phyloP scores from a whole-genome alignment of 1,139 yeast genomes.

The Kurtzmaniella quercitrusa region DNA sequence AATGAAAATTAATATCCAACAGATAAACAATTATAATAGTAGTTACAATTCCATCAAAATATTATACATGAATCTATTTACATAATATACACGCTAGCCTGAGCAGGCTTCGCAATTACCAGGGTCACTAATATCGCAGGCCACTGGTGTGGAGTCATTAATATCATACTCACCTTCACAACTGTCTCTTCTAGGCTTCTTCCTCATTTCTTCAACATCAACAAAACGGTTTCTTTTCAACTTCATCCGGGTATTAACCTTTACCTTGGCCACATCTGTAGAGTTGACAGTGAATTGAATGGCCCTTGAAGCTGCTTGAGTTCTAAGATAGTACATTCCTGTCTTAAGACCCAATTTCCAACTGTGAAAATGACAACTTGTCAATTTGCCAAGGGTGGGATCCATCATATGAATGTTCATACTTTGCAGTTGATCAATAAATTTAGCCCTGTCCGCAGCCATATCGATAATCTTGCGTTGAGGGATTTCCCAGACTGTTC shows the following conservation, averaged over 20 bases:
- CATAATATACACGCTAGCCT: slow-evolving; percentile 17
- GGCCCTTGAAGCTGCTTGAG: slow-evolving; percentile 93
- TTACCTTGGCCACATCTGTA: slow-evolving; percentile 20
- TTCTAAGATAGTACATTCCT: slow-evolving; percentile 95
- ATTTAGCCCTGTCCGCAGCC: slow-evolving; percentile 95
- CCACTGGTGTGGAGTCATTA: slow-evolving; percentile 31
- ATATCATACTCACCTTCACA: slow-evolving; percentile 17
- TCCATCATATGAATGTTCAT: slow-evolving; percentile 80
- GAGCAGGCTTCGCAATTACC: slow-evolving; percentile 47
- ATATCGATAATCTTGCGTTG: slow-evolving; percentile 85
- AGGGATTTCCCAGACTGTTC: slow-evolving; percentile 95
- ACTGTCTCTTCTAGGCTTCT: background rate
- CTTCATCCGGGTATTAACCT: slow-evolving; percentile 2
- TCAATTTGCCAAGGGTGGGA: slow-evolving; percentile 90
- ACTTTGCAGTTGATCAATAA: slow-evolving; percentile 92
- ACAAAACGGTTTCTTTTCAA: slow-evolving; percentile 4
- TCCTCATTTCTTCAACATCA: background rate
- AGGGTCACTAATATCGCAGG: slow-evolving; percentile 35
- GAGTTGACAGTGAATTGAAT: slow-evolving; percentile 83
- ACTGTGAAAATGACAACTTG: slow-evolving; percentile 97
- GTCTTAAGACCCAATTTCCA: slow-evolving; percentile 97
- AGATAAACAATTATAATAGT: too few relatives aligned
- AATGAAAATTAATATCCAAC: too few relatives aligned
- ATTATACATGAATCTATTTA: background rate
- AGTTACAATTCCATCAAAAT: too few relatives aligned